Percentiles rank a stretch among this genome's conserved stretches.
Conservation (phyloP, 169 alveolate genomes). For the Eimeria praecox region DNA sequence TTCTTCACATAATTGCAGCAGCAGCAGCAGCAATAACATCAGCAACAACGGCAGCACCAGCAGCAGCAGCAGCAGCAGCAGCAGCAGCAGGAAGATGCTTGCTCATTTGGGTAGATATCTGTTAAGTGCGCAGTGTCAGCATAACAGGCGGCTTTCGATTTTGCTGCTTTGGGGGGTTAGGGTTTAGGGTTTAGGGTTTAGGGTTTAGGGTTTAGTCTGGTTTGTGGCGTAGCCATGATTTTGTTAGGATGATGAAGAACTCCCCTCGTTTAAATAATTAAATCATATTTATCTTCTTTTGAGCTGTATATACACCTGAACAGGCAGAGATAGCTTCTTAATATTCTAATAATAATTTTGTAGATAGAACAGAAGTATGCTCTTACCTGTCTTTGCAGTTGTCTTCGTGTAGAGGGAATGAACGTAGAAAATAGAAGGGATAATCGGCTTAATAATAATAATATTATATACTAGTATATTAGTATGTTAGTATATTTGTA, state of each 20-base stretch:
- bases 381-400: too few species aligned
- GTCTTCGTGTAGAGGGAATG: too few species aligned
- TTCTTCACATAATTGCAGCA: neutral
- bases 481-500: too few species aligned
- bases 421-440: too few species aligned
- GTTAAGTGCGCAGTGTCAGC: neutral
- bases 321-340: too few species aligned
- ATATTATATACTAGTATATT: too few species aligned
- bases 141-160: neutral
- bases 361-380: too few species aligned
- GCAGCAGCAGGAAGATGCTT: neutral
- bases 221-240: too few species aligned
- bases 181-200: neutral
- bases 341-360: too few species aligned
- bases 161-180: neutral
- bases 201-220: neutral
- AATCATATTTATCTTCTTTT: too few species aligned
- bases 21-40: neutral
- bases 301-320: too few species aligned
- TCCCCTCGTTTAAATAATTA: neutral
- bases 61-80: slow-evolving; percentile 32
- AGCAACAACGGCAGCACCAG: neutral
- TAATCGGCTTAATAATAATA: too few species aligned
- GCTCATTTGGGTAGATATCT: neutral
- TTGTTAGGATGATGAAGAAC: neutral